Conservation (phyloP, 169 alveolate genomes). For the Eimeria praecox region DNA sequence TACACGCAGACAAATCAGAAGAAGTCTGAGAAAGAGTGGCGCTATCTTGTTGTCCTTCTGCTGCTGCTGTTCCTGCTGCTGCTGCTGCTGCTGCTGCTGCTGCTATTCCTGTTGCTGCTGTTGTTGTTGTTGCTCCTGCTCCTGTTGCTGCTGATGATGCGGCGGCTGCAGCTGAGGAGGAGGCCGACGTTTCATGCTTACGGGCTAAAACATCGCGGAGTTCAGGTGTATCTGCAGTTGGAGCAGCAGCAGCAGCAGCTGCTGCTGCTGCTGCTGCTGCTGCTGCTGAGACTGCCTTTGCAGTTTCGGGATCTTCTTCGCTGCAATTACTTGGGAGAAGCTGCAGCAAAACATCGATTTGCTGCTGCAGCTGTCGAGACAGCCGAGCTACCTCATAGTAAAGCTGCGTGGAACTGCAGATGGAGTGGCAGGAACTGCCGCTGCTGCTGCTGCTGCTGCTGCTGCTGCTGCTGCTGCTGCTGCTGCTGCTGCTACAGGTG, state of each 20-base stretch:
- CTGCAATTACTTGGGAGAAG: neutral
- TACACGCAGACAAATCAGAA: neutral
- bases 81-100: slow-evolving; percentile 18
- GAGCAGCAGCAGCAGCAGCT: neutral
- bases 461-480: slow-evolving; percentile 10
- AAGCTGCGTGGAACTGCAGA: slow-evolving; percentile 8
- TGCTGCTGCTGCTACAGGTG: slow-evolving; percentile 18
- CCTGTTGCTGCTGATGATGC: slow-evolving; percentile 17
- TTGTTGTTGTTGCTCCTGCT: slow-evolving; percentile 5
- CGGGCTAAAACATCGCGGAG: neutral
- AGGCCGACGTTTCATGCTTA: neutral
- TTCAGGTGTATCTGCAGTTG: neutral
- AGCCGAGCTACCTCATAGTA: slow-evolving; percentile 18
- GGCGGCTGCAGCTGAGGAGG: neutral
- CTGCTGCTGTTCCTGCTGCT: neutral
- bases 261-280: slow-evolving; percentile 40
- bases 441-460: slow-evolving; percentile 37
- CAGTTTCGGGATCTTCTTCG: slow-evolving; percentile 30
- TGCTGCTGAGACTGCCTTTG: slow-evolving; percentile 35
- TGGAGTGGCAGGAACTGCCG: neutral
- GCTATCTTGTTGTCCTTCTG: too few relatives aligned
- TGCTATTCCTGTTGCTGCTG: neutral
- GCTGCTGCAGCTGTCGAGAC: slow-evolving; percentile 64
- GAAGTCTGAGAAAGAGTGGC: too few relatives aligned
- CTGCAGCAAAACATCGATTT: slow-evolving; percentile 14